Percentiles rank a stretch among this genome's conserved stretches.
Conservation (phyloP, 345 rosid species). For the Pugionium cornutum region DNA sequence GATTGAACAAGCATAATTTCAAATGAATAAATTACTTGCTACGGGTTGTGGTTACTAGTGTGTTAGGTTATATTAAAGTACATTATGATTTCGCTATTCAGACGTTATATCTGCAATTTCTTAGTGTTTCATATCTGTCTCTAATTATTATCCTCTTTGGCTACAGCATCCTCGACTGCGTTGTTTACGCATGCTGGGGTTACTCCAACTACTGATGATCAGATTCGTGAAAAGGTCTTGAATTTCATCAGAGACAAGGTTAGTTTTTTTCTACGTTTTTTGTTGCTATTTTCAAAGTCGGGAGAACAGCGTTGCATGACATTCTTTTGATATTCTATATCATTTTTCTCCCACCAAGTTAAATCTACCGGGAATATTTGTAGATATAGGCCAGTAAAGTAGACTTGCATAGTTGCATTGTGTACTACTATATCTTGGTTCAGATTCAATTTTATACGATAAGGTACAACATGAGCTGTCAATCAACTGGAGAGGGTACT, state of each 20-base stretch:
- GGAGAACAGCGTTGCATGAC: background rate
- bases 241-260: slow-evolving; percentile 93
- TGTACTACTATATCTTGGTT: background rate
- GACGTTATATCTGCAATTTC: background rate
- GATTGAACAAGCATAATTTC: background rate
- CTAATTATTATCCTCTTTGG: slow-evolving; percentile 29
- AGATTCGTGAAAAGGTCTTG: slow-evolving; percentile 80
- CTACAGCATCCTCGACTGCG: slow-evolving; percentile 79
- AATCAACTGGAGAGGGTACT: slow-evolving; percentile 3
- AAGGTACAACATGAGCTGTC: background rate
- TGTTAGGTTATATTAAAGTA: background rate
- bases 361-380: background rate
- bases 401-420: background rate
- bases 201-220: slow-evolving; percentile 67
- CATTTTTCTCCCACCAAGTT: background rate
- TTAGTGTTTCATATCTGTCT: background rate
- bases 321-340: slow-evolving; percentile 7
- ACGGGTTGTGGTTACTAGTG: background rate
- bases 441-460: background rate
- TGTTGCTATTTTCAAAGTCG: background rate
- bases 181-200: slow-evolving; percentile 79
- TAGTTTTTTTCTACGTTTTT: background rate
- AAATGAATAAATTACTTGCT: slow-evolving; percentile 2
- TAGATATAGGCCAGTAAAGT: background rate
- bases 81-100: background rate